These are phyloP conservation scores for Diophrys appendiculata DNA, from an alignment of 73 alveolate species.

Conservation along the genomic window DNA sequence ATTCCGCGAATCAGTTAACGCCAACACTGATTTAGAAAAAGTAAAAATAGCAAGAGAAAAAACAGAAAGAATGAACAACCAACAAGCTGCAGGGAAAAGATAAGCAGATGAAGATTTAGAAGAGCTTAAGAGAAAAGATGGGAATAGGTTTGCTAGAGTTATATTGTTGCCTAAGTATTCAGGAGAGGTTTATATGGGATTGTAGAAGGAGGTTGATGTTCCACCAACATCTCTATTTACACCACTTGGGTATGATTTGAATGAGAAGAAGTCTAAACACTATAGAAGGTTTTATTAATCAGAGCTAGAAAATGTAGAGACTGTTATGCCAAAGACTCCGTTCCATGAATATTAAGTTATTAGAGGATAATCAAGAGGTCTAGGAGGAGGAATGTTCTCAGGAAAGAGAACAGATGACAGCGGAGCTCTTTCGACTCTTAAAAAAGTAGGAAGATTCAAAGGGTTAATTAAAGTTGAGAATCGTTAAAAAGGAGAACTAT, in stretches of 20 bases:
- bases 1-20: too few species aligned
- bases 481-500: constrained; percentile 18
- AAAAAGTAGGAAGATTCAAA: constrained; percentile 67
- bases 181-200: constrained; percentile 35
- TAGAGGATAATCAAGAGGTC: constrained; percentile 73
- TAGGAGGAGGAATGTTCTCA: constrained; percentile 34
- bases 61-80: not conserved
- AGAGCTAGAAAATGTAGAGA: constrained; percentile 78
- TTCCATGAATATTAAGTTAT: constrained; percentile 36
- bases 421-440: constrained; percentile 39
- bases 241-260: constrained; percentile 60
- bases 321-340: constrained; percentile 60
- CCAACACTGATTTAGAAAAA: too few species aligned
- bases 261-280: constrained; percentile 67
- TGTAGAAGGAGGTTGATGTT: constrained; percentile 23
- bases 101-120: not conserved
- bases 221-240: constrained; percentile 53
- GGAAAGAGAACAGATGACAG: constrained; percentile 36
- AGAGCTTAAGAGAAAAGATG: not conserved
- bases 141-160: constrained; percentile 18
- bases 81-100: constrained; percentile 4
- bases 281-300: constrained; percentile 80
- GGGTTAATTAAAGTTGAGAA: constrained; percentile 51
- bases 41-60: too few species aligned
- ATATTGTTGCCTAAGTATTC: constrained; percentile 39